These are phyloP conservation scores for Kodamaea arcana DNA, from an alignment of 1,139 yeast genomes.

Conservation along the genomic window DNA sequence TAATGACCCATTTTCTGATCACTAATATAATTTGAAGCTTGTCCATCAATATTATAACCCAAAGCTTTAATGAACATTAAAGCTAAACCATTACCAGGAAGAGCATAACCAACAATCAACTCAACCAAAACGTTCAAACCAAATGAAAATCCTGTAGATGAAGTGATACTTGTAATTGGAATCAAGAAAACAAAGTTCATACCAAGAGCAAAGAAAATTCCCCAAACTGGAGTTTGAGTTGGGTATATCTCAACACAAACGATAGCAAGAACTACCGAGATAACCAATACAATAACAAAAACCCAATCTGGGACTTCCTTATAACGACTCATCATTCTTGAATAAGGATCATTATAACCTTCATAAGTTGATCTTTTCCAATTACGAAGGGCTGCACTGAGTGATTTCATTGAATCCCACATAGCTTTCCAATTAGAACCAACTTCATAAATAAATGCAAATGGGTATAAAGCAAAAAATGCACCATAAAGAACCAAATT, in stretches of 20 bases:
- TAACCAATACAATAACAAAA: slow-evolving; percentile 15
- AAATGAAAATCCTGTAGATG: slow-evolving; percentile 35
- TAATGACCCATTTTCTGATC: slow-evolving; percentile 62
- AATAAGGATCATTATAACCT: slow-evolving; percentile 18
- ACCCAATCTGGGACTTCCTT: slow-evolving; percentile 23
- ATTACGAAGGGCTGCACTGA: slow-evolving; percentile 3
- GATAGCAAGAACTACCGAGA: slow-evolving; percentile 17
- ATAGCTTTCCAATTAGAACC: slow-evolving; percentile 7
- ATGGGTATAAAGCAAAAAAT: slow-evolving; percentile 38
- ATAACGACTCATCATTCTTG: slow-evolving; percentile 18
- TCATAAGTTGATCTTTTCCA: slow-evolving; percentile 5
- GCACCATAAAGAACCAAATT: slow-evolving; percentile 16
- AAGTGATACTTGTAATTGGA: slow-evolving; percentile 34
- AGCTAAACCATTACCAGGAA: slow-evolving; percentile 38
- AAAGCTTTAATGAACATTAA: slow-evolving; percentile 34
- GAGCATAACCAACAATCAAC: slow-evolving; percentile 35
- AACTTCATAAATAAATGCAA: slow-evolving; percentile 25
- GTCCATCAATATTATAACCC: slow-evolving; percentile 47
- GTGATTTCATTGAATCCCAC: slow-evolving; percentile 9
- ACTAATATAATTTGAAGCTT: slow-evolving; percentile 52
- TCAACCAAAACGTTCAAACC: slow-evolving; percentile 41
- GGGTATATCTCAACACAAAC: slow-evolving; percentile 30
- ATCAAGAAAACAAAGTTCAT: slow-evolving; percentile 34
- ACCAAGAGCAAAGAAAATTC: slow-evolving; percentile 31
- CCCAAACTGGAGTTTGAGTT: slow-evolving; percentile 32